These are phyloP conservation scores for Tetracladium maxilliforme DNA, from an alignment of 2,329 filamentous ascomycete genomes.

Conservation along the genomic window DNA sequence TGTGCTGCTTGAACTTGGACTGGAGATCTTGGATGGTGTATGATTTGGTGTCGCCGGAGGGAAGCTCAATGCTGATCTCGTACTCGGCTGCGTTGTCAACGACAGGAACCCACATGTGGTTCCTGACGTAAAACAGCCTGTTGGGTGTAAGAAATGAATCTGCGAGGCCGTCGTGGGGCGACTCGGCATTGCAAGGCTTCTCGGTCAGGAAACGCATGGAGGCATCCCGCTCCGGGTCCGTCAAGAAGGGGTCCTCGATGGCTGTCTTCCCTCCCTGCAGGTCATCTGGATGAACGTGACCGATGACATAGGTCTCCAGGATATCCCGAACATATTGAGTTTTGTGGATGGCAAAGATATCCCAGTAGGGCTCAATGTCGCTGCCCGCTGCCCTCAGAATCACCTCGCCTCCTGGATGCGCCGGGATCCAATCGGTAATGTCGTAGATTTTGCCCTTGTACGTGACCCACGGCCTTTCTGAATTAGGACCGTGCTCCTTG, in stretches of 20 bases:
- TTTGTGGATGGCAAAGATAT: slow-evolving; percentile 57
- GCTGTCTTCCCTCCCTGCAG: slow-evolving; percentile 40
- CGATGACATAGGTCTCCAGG: slow-evolving; percentile 48
- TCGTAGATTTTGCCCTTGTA: slow-evolving; percentile 51
- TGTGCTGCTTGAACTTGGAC: slow-evolving; percentile 30
- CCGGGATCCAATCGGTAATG: slow-evolving; percentile 53
- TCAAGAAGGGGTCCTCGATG: slow-evolving; percentile 45
- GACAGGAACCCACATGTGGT: slow-evolving; percentile 48
- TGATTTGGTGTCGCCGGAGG: slow-evolving; percentile 32
- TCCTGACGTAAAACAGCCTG: slow-evolving; percentile 41
- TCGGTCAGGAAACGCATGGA: slow-evolving; percentile 33
- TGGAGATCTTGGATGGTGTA: slow-evolving; percentile 41
- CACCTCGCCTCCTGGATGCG: slow-evolving; percentile 53
- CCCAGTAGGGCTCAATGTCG: slow-evolving; percentile 53
- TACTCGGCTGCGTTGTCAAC: slow-evolving; percentile 24
- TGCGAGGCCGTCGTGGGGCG: slow-evolving; percentile 30
- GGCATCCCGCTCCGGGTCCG: slow-evolving; percentile 35
- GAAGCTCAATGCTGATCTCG: slow-evolving; percentile 36
- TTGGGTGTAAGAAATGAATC: slow-evolving; percentile 40
- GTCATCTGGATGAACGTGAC: slow-evolving; percentile 42
- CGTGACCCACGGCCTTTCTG: slow-evolving; percentile 47
- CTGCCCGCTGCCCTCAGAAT: slow-evolving; percentile 51
- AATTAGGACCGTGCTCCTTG: slow-evolving; percentile 34
- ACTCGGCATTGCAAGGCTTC: slow-evolving; percentile 47
- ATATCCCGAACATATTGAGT: slow-evolving; percentile 49